Evolutionary conservation across 129 eudicot species (phyloP), one percentile per base, ranked within the genome.

Genomic region (Helianthus tuberosus): DNA sequence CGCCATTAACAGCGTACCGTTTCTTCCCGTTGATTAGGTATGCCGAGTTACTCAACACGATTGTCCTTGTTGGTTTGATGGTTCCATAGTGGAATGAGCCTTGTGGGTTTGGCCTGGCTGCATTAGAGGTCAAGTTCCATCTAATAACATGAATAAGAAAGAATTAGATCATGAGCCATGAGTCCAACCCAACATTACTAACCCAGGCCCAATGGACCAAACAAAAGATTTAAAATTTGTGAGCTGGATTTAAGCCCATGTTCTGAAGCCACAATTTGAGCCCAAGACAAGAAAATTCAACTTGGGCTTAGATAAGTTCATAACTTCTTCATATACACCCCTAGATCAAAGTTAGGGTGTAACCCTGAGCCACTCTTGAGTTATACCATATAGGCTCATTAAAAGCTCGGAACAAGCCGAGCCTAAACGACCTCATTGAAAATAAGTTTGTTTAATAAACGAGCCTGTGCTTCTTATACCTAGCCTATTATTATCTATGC

Each of bases 81-180:
- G 73, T 77, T 57, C 98, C 98, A 41, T 94, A 94, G 73, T 91
- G 98, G 82, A 80, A 94, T 11, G 98, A 90, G 66, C 98, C 98
- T 65, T 94, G 98, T 13, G 96, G 98, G 78, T 94, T 94, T 0
- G 98, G 98, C 80, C 98, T 80, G 9, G 98, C 98, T 59, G 98
- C 98, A 80, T 90, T 94, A 10, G 98, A 72, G 68, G 98, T 94
- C 78, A 94, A 77, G 67, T 94, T 94, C 97, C 97, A 86, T 83
- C 98, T 91, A 54, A 72, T 38, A 76, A 49, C 17, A 59, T 64
- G 68, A 46, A 69, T 70, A 36, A 51, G 16, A 39, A 11, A 74
- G 3, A 55, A 68, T 46, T 13, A 68, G 15, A 3, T 14, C 55
- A 23, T 12, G 2, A 15, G 58, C 25, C 9, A n/a, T 15, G 58